These are phyloP conservation scores for Tetrapyrgos nigripes DNA, from an alignment of 1,284 basidiomycete genomes.

Conservation along the genomic window DNA sequence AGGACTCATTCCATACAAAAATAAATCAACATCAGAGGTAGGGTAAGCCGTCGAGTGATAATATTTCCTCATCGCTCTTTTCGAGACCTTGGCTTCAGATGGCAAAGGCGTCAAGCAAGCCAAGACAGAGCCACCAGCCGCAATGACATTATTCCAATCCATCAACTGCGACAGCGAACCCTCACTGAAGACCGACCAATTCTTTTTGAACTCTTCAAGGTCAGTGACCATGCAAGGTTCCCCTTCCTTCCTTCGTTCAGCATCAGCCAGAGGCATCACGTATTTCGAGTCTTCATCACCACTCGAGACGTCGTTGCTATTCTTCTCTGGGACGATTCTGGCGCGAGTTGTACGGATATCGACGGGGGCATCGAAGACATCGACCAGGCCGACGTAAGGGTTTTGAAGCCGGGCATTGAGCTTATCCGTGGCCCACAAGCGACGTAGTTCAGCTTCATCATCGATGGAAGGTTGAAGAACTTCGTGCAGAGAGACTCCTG, in stretches of 20 bases:
- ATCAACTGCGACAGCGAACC: constrained; percentile 59
- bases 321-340: constrained; percentile 44
- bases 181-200: constrained; percentile 65
- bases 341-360: constrained; percentile 53
- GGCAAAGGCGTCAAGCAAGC: constrained; percentile 60
- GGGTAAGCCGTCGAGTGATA: constrained; percentile 60
- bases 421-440: constrained; percentile 59
- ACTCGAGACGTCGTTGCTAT: constrained; percentile 3
- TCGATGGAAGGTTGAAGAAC: constrained; percentile 57
- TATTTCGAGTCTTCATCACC: constrained; percentile 45
- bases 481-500: constrained; percentile 47
- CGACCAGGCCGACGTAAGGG: constrained; percentile 60
- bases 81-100: constrained; percentile 52
- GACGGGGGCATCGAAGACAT: constrained; percentile 55
- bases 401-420: constrained; percentile 47
- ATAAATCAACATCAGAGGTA: constrained; percentile 67
- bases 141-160: constrained; percentile 67
- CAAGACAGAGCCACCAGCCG: constrained; percentile 62
- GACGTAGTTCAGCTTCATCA: constrained; percentile 58
- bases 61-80: constrained; percentile 58
- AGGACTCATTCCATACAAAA: constrained; percentile 61
- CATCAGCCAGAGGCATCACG: constrained; percentile 49
- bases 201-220: constrained; percentile 62
- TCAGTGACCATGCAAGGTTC: constrained; percentile 49
- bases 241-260: constrained; percentile 47